Evolutionary conservation across 768 basidiomycete species (phyloP).

Genomic region (Leucocoprinus sp.): DNA sequence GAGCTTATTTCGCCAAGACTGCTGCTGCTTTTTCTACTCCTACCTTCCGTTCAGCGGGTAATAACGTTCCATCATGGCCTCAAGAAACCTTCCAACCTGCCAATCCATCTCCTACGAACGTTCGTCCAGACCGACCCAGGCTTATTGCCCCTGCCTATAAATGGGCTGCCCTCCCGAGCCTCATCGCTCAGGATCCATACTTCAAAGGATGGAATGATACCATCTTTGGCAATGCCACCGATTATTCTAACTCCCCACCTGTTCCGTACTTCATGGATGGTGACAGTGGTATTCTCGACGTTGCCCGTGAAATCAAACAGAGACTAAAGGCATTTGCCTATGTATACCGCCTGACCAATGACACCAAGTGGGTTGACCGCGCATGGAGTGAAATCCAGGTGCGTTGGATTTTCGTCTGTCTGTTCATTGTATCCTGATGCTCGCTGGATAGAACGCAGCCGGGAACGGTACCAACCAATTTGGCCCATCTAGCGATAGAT

Average conservation of each 20-base stretch:
- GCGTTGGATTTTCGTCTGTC: slow-evolving; percentile 18
- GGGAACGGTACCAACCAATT: slow-evolving; percentile 48
- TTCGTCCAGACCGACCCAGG: slow-evolving; percentile 78
- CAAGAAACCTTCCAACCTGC: slow-evolving; percentile 66
- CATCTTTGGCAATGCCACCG: slow-evolving; percentile 82
- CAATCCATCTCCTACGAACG: slow-evolving; percentile 47
- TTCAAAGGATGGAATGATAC: slow-evolving; percentile 82
- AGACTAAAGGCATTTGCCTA: slow-evolving; percentile 91
- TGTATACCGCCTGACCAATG: slow-evolving; percentile 83
- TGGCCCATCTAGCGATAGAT: slow-evolving; percentile 48
- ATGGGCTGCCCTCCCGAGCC: slow-evolving; percentile 71
- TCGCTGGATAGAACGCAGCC: slow-evolving; percentile 52
- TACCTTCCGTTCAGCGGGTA: slow-evolving; percentile 56
- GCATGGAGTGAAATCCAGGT: slow-evolving; percentile 80
- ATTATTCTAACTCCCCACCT: slow-evolving; percentile 54
- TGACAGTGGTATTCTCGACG: slow-evolving; percentile 86
- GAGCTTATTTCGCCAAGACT: slow-evolving; percentile 38
- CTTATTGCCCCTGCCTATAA: slow-evolving; percentile 89
- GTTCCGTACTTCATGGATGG: slow-evolving; percentile 72
- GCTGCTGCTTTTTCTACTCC: slow-evolving; percentile 61
- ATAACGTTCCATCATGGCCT: slow-evolving; percentile 56
- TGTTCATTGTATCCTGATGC: not conserved
- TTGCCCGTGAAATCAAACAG: slow-evolving; percentile 82
- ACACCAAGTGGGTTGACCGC: slow-evolving; percentile 87
- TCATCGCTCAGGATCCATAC: slow-evolving; percentile 83